phyloP scores from a whole-genome alignment of 306 rosid species.

The Gastrolobium bilobum region DNA sequence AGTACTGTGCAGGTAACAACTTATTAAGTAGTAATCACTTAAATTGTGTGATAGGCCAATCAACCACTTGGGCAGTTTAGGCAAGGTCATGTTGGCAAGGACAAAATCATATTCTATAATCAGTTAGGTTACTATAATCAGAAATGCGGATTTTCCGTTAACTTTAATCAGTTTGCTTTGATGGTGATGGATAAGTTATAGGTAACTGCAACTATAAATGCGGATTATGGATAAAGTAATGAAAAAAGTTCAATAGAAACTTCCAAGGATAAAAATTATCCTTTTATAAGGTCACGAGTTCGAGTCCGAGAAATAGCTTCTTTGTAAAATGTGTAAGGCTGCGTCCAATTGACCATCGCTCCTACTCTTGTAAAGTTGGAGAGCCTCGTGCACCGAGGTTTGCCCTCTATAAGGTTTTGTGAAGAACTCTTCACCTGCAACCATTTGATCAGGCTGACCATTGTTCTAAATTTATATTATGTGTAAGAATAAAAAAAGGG shows the following conservation, averaged over 20 bases:
- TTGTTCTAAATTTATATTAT: background rate
- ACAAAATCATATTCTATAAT: background rate
- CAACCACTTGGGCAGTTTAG: slow-evolving; percentile 30
- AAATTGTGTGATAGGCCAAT: slow-evolving; percentile 19
- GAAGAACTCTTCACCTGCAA: background rate
- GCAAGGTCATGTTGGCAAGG: background rate
- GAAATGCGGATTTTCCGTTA: slow-evolving; percentile 2
- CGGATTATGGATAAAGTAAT: slow-evolving; percentile 4
- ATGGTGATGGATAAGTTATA: slow-evolving; percentile 6
- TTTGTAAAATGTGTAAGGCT: too few relatives aligned
- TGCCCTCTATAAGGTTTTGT: too few relatives aligned
- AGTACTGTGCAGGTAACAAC: background rate
- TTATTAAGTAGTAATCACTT: background rate
- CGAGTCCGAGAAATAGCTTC: too few relatives aligned
- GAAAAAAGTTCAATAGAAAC: background rate
- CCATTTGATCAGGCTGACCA: background rate
- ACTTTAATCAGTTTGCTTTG: background rate
- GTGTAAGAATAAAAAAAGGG: too few relatives aligned
- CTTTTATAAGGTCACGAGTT: background rate
- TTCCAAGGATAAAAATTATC: background rate
- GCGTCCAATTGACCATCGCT: too few relatives aligned
- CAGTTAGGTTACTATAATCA: background rate
- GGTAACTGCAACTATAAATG: background rate
- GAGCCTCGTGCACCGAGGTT: too few relatives aligned
- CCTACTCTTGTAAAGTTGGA: too few relatives aligned